Percentiles rank a stretch among this genome's conserved stretches.
Evolutionary conservation across 208 protist genomes (phyloP).

Genomic region (Leishmania tropica): DNA sequence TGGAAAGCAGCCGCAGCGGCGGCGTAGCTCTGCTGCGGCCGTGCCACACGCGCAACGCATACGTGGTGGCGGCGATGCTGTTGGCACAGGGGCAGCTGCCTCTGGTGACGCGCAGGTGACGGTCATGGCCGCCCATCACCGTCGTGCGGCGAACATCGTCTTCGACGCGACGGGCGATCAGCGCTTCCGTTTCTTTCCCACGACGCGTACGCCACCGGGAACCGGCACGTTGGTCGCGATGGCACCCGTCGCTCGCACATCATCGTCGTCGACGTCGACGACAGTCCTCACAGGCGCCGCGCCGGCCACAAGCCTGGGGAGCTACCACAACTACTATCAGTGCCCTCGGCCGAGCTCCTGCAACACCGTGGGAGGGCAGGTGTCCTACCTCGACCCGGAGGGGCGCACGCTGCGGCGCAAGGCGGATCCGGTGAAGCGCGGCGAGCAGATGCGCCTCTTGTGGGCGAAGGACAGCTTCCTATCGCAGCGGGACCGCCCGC

Average conservation of each 20-base stretch:
- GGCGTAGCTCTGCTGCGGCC: neutral
- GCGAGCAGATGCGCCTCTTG: conserved; percentile 73
- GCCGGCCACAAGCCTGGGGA: neutral
- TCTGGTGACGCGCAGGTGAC: neutral
- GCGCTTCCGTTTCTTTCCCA: conserved; percentile 59
- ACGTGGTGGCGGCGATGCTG: conserved; percentile 2
- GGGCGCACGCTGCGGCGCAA: conserved; percentile 59
- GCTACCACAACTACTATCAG: conserved; percentile 20
- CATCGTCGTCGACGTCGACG: neutral
- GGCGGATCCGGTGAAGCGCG: conserved; percentile 71
- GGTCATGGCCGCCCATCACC: conserved; percentile 28
- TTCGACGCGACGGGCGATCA: conserved; percentile 77
- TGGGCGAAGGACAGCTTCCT: conserved; percentile 79
- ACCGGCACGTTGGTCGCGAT: conserved; percentile 9
- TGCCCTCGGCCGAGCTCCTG: neutral
- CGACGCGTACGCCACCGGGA: conserved; percentile 19
- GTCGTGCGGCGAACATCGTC: conserved; percentile 70
- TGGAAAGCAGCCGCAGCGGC: neutral
- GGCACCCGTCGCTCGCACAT: neutral
- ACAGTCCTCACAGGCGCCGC: neutral
- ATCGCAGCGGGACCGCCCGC: conserved; percentile 35
- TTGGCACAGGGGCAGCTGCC: neutral
- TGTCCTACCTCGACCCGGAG: conserved; percentile 54
- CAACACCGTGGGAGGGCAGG: neutral
- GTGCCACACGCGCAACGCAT: neutral